Base-by-base conservation (phyloP, 768 basidiomycete species). In the Megacollybia marginata region DNA sequence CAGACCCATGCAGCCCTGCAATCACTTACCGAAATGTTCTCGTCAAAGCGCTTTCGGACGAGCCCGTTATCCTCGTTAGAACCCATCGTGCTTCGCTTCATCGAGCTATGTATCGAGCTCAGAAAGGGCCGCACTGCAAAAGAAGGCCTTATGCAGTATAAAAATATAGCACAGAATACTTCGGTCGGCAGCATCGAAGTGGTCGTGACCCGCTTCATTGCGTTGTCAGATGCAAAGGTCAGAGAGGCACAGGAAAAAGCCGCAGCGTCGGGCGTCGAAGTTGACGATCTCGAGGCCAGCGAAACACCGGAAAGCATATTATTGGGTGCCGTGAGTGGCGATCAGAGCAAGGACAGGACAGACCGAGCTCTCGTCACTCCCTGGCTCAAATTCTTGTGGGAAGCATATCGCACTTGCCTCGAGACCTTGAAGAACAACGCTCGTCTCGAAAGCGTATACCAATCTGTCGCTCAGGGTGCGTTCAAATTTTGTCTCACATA, bases 331-430 rank as follows among this genome's bases (percentile, higher is more conserved):
- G 92, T 98, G 53, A 86, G 88, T 58, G 92, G 92, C 48, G 76
- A 78, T 62, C 89, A 92, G 69, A 93, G 79, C 72, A 88, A 89
- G 71, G 94, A 97, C 67, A 74, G 95, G 57, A 96, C 92, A 31
- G 94, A 98, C 68, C 73, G 95, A 43, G 88, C 92, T 7, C 78
- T 98, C 47, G 92, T 99, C 55, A 96, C 92, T 0, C 95, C 95
- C 0, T 96, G 93, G 85, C 85, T 98, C 62, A 93, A 94, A 63
- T 96, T 97, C 67, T 76, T 93, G n/a, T 98, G 94, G 93, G 95
- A 98, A 74, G 91, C 90, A 57, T 97, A 97, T 63, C 83, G 95
- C 50, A 96, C 92, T 16, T 92, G 88, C 1, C 72, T 99, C 38
- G 95, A 98, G 71, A 93, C 93, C 2, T 75, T 97, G 55, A 95